Percentiles rank a stretch among this genome's conserved stretches.
phyloP scores from a whole-genome alignment of 106 monocot species.

The Amphibolis antarctica region DNA sequence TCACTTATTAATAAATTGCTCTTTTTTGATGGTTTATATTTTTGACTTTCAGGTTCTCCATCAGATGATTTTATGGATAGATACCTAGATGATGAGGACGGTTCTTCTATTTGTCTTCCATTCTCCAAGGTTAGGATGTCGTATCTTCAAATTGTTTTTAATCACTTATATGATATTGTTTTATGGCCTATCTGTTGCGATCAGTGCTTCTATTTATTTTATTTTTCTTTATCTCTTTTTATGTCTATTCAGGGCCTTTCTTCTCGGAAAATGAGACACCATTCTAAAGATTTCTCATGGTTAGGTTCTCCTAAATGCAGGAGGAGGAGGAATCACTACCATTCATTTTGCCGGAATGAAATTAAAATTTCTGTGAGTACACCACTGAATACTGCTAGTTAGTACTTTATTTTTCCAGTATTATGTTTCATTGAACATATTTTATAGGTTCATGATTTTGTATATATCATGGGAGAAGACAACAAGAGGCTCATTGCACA shows the following conservation, averaged over 20 bases:
- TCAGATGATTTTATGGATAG: not conserved
- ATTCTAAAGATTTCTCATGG: constrained; percentile 68
- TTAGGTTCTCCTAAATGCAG: constrained; percentile 51
- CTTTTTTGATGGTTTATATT: not conserved
- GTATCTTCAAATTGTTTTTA: not conserved
- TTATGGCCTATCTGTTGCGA: not conserved
- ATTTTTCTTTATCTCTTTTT: constrained; percentile 8
- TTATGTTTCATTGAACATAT: not conserved
- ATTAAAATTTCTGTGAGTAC: constrained; percentile 70
- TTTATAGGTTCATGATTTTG: constrained; percentile 66
- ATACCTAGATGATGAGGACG: not conserved
- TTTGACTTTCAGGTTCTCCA: not conserved
- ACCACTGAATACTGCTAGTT: not conserved
- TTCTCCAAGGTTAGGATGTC: not conserved
- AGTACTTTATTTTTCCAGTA: not conserved
- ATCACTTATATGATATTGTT: not conserved
- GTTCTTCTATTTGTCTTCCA: not conserved
- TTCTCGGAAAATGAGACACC: constrained; percentile 20
- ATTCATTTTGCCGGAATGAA: constrained; percentile 51
- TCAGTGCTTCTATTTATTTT: not conserved
- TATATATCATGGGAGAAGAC: constrained; percentile 61
- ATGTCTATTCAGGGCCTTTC: constrained; percentile 33
- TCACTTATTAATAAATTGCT: not conserved
- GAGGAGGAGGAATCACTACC: constrained; percentile 65
- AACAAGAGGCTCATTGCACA: constrained; percentile 72